Evolutionary conservation across 768 basidiomycete genomes (phyloP), one percentile per base, ranked within the genome.

Genomic region (Mycena rosella): DNA sequence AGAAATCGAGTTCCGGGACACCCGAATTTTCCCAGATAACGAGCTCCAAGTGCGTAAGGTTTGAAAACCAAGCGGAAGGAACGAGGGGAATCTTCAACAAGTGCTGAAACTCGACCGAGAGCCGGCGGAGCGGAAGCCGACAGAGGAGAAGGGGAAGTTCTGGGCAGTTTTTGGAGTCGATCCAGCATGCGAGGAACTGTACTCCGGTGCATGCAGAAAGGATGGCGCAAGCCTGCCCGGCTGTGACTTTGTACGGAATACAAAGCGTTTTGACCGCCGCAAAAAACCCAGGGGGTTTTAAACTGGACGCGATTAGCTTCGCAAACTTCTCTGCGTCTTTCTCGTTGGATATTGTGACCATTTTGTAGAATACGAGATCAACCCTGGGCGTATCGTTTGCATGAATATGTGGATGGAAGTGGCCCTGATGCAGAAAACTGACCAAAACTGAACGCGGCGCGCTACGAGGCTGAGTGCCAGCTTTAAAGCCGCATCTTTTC

Each of bases 1-100:
- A 45, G 9, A 54, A 27, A 13, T 36, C 26, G 11, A 44, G 26
- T 26, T 11, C 10, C 6, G 27, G 18, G 4, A 38, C 17, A 5
- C 10, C 1, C 20, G 5, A n/a, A 6, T n/a, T n/a, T n/a, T 18
- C 10, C 52, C 44, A 34, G 36, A 60, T 22, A 13, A 30, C 14
- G 26, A 66, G 32, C 20, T 61, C 60, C 9, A 67, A 22, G 30
- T 67, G 65, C 4, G 60, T 67, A 36, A 67, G 20, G 5, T 5
- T 24, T 14, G 34, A n/a, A 2, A 61, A 26, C 44, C 45, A 67
- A 26, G n/a, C 11, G 14, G 52, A 22, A 14, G 53, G 17, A 20
- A 6, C 11, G 7, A 22, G 13, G 20, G 58, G 15, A 17, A 54
- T 60, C 15, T 38, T 26, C 27, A 20, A n/a, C 24, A 66, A 24